Conservation (phyloP, 768 basidiomycete genomes). For the Amanita fuliginea region DNA sequence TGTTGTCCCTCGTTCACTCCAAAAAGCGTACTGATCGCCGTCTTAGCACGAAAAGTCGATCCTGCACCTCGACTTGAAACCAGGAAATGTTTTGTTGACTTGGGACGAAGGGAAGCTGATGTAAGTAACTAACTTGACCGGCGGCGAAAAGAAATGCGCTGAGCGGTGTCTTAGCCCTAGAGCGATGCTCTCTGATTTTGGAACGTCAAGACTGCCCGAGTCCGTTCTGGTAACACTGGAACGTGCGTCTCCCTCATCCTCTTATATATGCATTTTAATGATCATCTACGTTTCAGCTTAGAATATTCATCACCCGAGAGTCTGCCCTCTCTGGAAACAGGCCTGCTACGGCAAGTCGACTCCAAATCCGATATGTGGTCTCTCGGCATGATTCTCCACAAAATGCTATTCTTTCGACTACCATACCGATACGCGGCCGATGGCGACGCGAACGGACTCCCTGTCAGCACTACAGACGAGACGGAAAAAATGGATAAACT, state of each 20-base stretch:
- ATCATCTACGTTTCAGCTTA: conserved; percentile 30
- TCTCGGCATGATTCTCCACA: conserved; percentile 91
- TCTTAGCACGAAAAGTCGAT: conserved; percentile 72
- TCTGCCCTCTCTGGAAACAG: conserved; percentile 54
- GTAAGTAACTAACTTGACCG: conserved; percentile 26
- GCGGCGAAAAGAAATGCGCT: not conserved
- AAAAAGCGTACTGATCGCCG: not conserved
- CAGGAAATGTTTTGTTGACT: conserved; percentile 86
- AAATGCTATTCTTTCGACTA: conserved; percentile 81
- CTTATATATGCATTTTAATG: not conserved
- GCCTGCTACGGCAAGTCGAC: conserved; percentile 58
- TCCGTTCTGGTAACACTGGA: conserved; percentile 88
- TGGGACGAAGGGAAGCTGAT: conserved; percentile 82
- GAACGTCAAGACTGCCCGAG: conserved; percentile 69
- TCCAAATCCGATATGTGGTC: conserved; percentile 97
- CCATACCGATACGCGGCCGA: conserved; percentile 71
- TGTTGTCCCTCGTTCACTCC: conserved; percentile 13
- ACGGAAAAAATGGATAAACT: conserved; percentile 56
- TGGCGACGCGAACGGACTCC: conserved; percentile 37
- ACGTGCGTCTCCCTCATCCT: conserved; percentile 46
- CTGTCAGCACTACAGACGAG: conserved; percentile 31
- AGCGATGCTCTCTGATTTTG: conserved; percentile 94
- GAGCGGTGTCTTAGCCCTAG: conserved; percentile 48
- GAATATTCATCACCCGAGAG: conserved; percentile 90
- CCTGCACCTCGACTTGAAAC: conserved; percentile 88